Evolutionary conservation across 2,329 filamentous ascomycete species (phyloP).

Genomic region (Aspergillus pseudoviridinutans): DNA sequence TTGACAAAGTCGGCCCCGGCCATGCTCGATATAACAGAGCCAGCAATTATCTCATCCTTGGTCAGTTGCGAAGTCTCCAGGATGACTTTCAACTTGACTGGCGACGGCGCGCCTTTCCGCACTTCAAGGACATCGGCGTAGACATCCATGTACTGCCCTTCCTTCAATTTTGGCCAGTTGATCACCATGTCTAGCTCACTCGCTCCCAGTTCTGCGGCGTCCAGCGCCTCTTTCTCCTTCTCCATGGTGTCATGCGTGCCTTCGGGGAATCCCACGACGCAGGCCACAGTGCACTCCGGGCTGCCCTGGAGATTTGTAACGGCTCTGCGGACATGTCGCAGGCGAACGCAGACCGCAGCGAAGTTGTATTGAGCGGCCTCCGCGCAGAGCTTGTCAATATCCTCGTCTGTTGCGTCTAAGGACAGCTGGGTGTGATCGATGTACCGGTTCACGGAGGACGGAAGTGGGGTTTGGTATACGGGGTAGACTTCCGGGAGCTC

Average conservation of each 20-base stretch:
- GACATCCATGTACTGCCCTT: slow-evolving; percentile 45
- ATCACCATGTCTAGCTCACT: slow-evolving; percentile 58
- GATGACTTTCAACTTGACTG: slow-evolving; percentile 53
- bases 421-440: slow-evolving; percentile 44
- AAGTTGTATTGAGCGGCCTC: slow-evolving; percentile 48
- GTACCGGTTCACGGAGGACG: slow-evolving; percentile 27
- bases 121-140: slow-evolving; percentile 53
- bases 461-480: slow-evolving; percentile 21
- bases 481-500: slow-evolving; percentile 21
- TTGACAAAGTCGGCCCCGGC: slow-evolving; percentile 58
- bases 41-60: slow-evolving; percentile 50
- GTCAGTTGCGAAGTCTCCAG: slow-evolving; percentile 55
- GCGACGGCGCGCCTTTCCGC: slow-evolving; percentile 43
- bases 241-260: slow-evolving; percentile 50
- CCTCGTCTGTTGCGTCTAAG: slow-evolving; percentile 40
- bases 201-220: slow-evolving; percentile 49
- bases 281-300: slow-evolving; percentile 50
- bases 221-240: slow-evolving; percentile 51
- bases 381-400: slow-evolving; percentile 52
- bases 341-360: slow-evolving; percentile 55
- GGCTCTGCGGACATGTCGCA: slow-evolving; percentile 50
- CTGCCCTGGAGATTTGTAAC: slow-evolving; percentile 43
- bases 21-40: slow-evolving; percentile 48
- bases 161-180: slow-evolving; percentile 49
- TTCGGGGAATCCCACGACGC: slow-evolving; percentile 59